Percentiles rank a stretch among this genome's conserved stretches.
Evolutionary conservation across 1,284 basidiomycete genomes (phyloP).

Genomic region (Pyrrhoderma lamaoense): DNA sequence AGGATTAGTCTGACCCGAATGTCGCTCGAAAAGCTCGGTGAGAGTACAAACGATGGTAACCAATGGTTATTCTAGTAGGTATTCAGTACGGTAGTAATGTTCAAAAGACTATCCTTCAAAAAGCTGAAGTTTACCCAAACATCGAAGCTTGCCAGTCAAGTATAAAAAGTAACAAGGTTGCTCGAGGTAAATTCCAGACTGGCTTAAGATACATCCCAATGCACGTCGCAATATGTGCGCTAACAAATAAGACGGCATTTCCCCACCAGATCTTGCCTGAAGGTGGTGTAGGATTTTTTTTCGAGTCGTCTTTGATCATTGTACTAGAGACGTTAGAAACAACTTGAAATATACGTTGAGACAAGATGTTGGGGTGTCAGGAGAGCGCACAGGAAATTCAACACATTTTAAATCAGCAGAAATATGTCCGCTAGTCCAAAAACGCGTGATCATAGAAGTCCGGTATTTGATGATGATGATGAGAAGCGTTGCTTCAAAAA

Average conservation of each 20-base stretch:
- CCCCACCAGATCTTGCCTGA: constrained; percentile 52
- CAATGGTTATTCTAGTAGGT: constrained; percentile 58
- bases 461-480: not conserved
- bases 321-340: too few species aligned
- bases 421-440: too few species aligned
- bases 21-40: constrained; percentile 63
- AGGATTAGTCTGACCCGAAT: constrained; percentile 49
- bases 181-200: constrained; percentile 35
- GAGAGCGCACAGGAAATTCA: too few species aligned
- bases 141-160: constrained; percentile 63
- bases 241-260: constrained; percentile 62
- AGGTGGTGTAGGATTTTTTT: too few species aligned
- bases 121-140: constrained; percentile 44
- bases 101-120: not conserved
- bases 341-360: too few species aligned
- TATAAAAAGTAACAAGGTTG: constrained; percentile 47
- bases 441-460: too few species aligned
- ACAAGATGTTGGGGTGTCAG: too few species aligned
- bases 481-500: not conserved
- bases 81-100: too few species aligned
- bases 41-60: constrained; percentile 73
- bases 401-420: too few species aligned
- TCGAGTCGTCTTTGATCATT: too few species aligned
- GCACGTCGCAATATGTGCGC: constrained; percentile 52
- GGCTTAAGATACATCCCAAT: constrained; percentile 48